phyloP scores from a whole-genome alignment of 345 rosid genomes.

The Populus deltoides region DNA sequence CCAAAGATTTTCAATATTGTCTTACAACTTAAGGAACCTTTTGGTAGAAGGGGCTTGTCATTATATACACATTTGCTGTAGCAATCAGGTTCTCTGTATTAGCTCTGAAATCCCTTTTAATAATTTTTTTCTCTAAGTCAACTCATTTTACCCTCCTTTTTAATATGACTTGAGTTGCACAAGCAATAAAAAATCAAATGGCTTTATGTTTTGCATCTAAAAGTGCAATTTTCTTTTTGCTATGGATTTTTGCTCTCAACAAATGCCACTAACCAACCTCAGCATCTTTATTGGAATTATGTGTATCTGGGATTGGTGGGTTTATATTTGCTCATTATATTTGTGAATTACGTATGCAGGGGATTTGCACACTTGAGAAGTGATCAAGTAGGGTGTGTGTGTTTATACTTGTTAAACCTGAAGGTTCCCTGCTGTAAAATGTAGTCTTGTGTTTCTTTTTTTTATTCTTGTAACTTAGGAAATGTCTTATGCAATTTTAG shows the following conservation, averaged over 20 bases:
- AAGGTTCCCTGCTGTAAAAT: conserved; percentile 1
- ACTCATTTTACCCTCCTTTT: too few species aligned
- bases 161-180: too few species aligned
- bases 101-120: neutral
- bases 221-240: neutral
- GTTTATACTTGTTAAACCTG: neutral
- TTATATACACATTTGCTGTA: neutral
- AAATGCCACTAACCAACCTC: neutral
- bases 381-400: neutral
- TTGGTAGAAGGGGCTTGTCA: neutral
- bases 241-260: neutral
- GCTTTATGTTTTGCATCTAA: neutral
- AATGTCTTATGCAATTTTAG: conserved; percentile 34
- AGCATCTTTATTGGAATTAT: neutral
- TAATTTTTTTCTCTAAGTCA: neutral
- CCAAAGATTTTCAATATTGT: neutral
- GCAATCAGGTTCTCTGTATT: neutral
- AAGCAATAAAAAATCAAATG: too few species aligned
- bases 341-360: neutral
- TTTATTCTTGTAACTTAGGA: conserved; percentile 13
- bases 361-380: neutral
- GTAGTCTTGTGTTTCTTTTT: neutral
- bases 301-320: neutral
- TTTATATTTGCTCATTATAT: neutral
- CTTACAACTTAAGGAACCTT: neutral